Base-by-base conservation (phyloP, 495 filamentous ascomycete species). In the Aspergillus indologenus region DNA sequence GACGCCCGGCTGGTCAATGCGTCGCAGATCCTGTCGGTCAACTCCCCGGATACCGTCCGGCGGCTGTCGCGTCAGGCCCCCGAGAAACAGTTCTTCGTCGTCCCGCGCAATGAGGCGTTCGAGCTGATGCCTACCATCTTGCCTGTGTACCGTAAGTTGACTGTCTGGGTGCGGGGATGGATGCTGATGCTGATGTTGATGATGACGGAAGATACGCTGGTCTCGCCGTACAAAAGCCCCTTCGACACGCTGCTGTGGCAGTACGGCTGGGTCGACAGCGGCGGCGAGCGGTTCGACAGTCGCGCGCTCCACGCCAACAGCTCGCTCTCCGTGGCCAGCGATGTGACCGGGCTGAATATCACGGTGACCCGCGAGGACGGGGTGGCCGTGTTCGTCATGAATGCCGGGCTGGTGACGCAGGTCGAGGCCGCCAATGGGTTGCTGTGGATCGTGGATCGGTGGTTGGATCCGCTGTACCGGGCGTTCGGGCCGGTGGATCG, bases 371-470 rank as follows among this genome's bases (percentile, higher is more conserved):
- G n/a, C n/a, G 4, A 22, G 18, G 1, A 20, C 1, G 22, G 22
- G 19, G 3, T 5, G 6, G 45, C 45, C 18, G 18, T 47, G 1
- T 21, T 47, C 15, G n/a, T 47, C 19, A 21, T 47, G 19, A 47
- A 47, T 9, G 18, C 45, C 19, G 19, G n/a, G 11, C 45, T 47
- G 0, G 45, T 47, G 1, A 22, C 45, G 11, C 45, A 47, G 45
- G 45, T 47, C 3, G 45, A 47, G 45, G 8, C 45, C 0, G 19
- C 45, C 1, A 47, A 47, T 9, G 45, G 45, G 45, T 47, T 22
- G 21, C 7, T 47, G 2, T 47, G 45, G 45, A 47, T 47, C 7
- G 45, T 47, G 45, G 45, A 47, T 47, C 45, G 45, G 19, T 47
- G 45, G 45, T 47, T 47, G 45, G 45, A 47, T 15, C 45, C 19